A percentile compares a stretch with the other conserved stretches of the same genome.
phyloP scores from a whole-genome alignment of 371 early-diverging fungal species.

The Fennellomyces sp. region DNA sequence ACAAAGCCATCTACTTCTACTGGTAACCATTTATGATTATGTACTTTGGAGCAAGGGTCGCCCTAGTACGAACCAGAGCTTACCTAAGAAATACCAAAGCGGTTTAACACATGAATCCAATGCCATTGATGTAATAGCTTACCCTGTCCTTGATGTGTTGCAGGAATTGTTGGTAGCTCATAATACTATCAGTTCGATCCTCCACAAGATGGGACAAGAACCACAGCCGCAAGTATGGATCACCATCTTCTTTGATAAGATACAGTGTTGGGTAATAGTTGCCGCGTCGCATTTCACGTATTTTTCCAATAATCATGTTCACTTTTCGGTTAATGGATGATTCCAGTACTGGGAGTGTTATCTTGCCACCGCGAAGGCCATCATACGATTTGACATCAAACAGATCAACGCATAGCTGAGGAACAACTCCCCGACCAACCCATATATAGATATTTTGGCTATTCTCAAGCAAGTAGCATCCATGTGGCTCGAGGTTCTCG shows the following conservation, averaged over 20 bases:
- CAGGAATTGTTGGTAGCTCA: conserved; percentile 87
- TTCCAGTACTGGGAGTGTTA: conserved; percentile 62
- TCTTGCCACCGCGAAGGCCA: conserved; percentile 64
- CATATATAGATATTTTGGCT: conserved; percentile 87
- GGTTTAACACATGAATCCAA: not conserved
- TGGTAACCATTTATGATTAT: no score
- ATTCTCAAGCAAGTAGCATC: conserved; percentile 85
- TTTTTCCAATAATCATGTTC: conserved; percentile 60
- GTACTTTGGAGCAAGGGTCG: no score
- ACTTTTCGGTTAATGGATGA: conserved; percentile 61
- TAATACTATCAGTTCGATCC: conserved; percentile 83
- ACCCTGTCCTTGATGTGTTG: conserved; percentile 68
- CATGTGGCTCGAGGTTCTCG: conserved; percentile 84
- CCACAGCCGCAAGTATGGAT: conserved; percentile 81
- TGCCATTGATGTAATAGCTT: conserved; percentile 3
- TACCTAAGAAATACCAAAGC: no score
- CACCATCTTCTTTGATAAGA: conserved; percentile 92
- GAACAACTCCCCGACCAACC: conserved; percentile 82
- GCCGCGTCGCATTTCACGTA: conserved; percentile 60
- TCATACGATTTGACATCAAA: conserved; percentile 68
- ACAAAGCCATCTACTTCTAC: no score
- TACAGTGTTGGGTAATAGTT: conserved; percentile 69
- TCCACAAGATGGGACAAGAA: conserved; percentile 89
- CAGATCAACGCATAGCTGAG: conserved; percentile 73
- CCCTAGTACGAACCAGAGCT: no score